A percentile compares a stretch with the other conserved stretches of the same genome.
Evolutionary conservation across 345 rosid genomes (phyloP).

Genomic region (Populus deltoides): DNA sequence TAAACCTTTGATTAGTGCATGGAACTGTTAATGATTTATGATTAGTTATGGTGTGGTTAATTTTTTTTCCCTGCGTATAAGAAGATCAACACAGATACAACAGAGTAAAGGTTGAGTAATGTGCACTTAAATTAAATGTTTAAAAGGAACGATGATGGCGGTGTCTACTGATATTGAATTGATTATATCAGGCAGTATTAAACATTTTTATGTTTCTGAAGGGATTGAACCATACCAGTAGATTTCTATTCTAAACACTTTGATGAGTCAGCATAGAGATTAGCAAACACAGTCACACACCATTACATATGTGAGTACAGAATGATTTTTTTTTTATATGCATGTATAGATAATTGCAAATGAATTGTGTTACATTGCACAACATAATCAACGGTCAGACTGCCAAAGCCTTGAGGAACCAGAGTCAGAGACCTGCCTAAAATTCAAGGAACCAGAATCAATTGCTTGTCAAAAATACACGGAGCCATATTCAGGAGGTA

Average conservation of each 20-base stretch:
- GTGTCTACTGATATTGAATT: not conserved
- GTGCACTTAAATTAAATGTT: not conserved
- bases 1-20: not conserved
- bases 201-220: not conserved
- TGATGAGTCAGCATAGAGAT: not conserved
- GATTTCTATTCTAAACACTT: not conserved
- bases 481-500: constrained; percentile 36
- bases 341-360: constrained; percentile 50
- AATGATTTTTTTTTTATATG: not conserved
- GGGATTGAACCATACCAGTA: not conserved
- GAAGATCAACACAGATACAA: no score
- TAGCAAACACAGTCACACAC: not conserved
- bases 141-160: not conserved
- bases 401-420: constrained; percentile 19
- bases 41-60: not conserved
- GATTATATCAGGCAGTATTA: not conserved
- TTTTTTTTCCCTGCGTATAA: no score
- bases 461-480: not conserved
- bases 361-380: constrained; percentile 50
- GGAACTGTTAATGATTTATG: not conserved
- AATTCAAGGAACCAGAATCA: not conserved
- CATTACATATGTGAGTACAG: not conserved
- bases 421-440: not conserved
- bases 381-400: constrained; percentile 19
- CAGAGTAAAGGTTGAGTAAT: not conserved